A percentile compares a stretch with the other conserved stretches of the same genome.
Conservation (phyloP, 75 land plant genomes). For the Pinus taeda region DNA sequence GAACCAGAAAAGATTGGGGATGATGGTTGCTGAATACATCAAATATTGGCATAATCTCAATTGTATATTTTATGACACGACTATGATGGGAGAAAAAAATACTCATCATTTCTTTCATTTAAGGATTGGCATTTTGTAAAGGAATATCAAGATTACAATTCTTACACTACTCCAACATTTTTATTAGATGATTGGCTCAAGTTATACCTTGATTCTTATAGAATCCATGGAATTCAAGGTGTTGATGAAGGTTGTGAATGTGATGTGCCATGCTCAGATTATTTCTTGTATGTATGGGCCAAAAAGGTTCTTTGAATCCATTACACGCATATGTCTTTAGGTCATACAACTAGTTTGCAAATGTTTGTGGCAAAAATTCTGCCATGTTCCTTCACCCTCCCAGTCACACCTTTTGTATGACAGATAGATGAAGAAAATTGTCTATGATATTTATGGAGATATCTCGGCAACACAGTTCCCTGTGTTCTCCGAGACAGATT, state of each 20-base stretch:
- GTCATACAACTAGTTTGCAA: slow-evolving; percentile 92
- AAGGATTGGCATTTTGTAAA: too few species aligned
- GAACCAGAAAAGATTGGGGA: slow-evolving; percentile 77
- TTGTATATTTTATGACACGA: not conserved
- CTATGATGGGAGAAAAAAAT: not conserved
- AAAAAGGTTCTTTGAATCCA: slow-evolving; percentile 94
- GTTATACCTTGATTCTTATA: slow-evolving; percentile 48
- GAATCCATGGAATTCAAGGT: slow-evolving; percentile 27
- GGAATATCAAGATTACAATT: slow-evolving; percentile 62
- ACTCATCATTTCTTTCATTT: slow-evolving; percentile 45
- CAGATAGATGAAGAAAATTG: too few species aligned
- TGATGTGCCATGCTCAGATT: slow-evolving; percentile 65
- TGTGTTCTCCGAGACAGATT: too few species aligned
- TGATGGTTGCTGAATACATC: slow-evolving; percentile 74
- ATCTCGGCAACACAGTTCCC: too few species aligned
- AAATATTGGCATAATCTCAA: slow-evolving; percentile 37
- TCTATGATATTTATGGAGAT: too few species aligned
- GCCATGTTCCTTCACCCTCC: slow-evolving; percentile 74
- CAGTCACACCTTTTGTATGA: slow-evolving; percentile 70
- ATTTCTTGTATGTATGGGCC: slow-evolving; percentile 90
- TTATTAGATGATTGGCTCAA: slow-evolving; percentile 83
- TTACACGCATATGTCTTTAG: slow-evolving; percentile 94
- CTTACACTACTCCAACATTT: slow-evolving; percentile 64
- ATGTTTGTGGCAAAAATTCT: slow-evolving; percentile 79
- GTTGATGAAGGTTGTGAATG: too few species aligned